A percentile compares a stretch with the other conserved stretches of the same genome.
These are phyloP conservation scores for Talaromyces piceae DNA, from an alignment of 2,329 filamentous ascomycete genomes.

Conservation along the genomic window DNA sequence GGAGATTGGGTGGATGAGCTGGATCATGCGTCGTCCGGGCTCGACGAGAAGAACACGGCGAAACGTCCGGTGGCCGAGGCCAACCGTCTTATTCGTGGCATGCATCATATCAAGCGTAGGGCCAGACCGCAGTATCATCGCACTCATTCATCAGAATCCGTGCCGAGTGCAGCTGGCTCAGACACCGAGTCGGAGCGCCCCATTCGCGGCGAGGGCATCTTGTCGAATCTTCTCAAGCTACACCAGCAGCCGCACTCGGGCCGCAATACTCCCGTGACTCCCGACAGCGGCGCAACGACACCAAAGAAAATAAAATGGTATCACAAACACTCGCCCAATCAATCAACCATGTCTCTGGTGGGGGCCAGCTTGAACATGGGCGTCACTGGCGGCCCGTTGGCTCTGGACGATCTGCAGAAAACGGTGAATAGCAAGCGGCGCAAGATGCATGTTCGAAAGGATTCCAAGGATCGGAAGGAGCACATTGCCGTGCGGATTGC, in stretches of 20 bases:
- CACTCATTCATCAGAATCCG: slow-evolving; percentile 10
- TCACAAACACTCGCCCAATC: slow-evolving; percentile 13
- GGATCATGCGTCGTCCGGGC: background rate
- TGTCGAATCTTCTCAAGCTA: slow-evolving; percentile 25
- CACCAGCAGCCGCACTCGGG: slow-evolving; percentile 12
- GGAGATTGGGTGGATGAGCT: slow-evolving; percentile 7
- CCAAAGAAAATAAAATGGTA: slow-evolving; percentile 20
- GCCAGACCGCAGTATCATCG: slow-evolving; percentile 11
- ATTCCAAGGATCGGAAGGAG: slow-evolving; percentile 36
- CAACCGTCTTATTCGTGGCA: slow-evolving; percentile 25
- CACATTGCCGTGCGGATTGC: slow-evolving; percentile 56
- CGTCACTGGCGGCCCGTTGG: slow-evolving; percentile 4
- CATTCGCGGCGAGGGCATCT: slow-evolving; percentile 23
- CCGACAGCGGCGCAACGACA: slow-evolving; percentile 13
- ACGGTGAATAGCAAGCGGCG: slow-evolving; percentile 7
- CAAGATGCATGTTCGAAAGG: slow-evolving; percentile 21
- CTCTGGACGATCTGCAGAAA: slow-evolving; percentile 11
- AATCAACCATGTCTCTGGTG: slow-evolving; percentile 12
- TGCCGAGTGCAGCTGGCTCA: slow-evolving; percentile 5
- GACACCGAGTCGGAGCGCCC: slow-evolving; percentile 13
- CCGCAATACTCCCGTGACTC: slow-evolving; percentile 3
- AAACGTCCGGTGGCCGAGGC: slow-evolving; percentile 18
- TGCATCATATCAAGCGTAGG: slow-evolving; percentile 19
- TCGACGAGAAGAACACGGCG: background rate
- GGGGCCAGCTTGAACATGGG: slow-evolving; percentile 11